Evolutionary conservation across 495 filamentous ascomycete genomes (phyloP).

Genomic region (Daldinia loculata): DNA sequence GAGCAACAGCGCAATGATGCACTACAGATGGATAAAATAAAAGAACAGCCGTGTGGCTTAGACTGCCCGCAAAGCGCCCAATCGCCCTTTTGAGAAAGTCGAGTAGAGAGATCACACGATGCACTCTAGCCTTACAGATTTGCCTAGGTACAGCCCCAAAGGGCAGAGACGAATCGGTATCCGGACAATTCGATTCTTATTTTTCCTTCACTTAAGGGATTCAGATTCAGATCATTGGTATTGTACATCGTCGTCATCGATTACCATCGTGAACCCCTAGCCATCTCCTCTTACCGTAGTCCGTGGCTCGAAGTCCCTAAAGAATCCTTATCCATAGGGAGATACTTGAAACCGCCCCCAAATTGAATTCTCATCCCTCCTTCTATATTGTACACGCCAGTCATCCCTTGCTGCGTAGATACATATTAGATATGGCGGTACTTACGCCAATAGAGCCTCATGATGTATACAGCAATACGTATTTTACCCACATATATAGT

Average conservation of each 20-base stretch:
- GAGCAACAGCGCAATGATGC: not conserved
- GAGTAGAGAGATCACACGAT: not conserved
- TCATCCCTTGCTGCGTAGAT: constrained; percentile 1
- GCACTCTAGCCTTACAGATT: not conserved
- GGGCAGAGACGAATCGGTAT: not conserved
- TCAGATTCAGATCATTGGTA: not conserved
- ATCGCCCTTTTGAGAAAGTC: not conserved
- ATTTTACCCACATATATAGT: too few relatives aligned
- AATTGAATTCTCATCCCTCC: constrained; percentile 29
- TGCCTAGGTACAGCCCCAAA: constrained; percentile 1
- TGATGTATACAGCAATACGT: not conserved
- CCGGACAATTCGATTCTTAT: not conserved
- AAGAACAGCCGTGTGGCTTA: constrained; percentile 34
- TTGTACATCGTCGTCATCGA: not conserved
- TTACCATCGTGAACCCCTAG: not conserved
- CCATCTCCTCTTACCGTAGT: not conserved
- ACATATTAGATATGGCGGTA: constrained; percentile 2
- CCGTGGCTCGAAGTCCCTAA: not conserved
- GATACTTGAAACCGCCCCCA: constrained; percentile 40
- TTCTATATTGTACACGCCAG: not conserved
- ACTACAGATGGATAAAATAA: constrained; percentile 24
- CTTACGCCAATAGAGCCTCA: not conserved
- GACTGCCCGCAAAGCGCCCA: constrained; percentile 17
- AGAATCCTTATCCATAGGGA: constrained; percentile 15
- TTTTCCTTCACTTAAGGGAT: not conserved